Evolutionary conservation across 495 filamentous ascomycete species (phyloP), one percentile per base, ranked within the genome.

Genomic region (Aspergillus kassunensis): DNA sequence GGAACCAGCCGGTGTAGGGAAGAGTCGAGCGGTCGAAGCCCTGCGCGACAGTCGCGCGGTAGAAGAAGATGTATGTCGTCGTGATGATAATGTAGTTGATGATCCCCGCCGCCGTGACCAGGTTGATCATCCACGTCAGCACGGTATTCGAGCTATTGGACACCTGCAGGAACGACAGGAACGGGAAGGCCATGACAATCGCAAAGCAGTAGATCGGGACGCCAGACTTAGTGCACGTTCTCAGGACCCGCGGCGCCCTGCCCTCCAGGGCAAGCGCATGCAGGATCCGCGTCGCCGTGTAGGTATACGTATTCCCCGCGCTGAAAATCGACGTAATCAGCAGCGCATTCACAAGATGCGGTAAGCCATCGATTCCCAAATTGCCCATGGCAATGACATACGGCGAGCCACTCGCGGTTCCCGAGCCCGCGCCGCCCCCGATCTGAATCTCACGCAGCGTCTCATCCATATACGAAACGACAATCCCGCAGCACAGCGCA

Each of bases 271-370:
- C 79, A 23, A 86, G 70, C 11, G 79, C 78, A 31, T 82, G 68
- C 13, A 87, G 69, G 23, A 85, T 78, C 27, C 83, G 82, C 55
- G 76, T 80, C 36, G 80, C 80, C 3, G 83, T 88, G 70, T 88
- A 92, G 44, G 89, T 76, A 72, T 86, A 88, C 4, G 85, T 83
- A 63, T 92, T 92, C 45, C 81, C 87, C 4, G 82, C 79, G 4
- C 82, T 86, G 30, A 81, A 72, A 2, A 83, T 84, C 2, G 83
- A 81, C 18, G 77, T 88, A 36, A 89, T 66, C 23, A 89, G 76
- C 13, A 86, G 80, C 10, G 80, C 87, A 67, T 91, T 92, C 70
- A 92, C 85, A 46, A 90, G 80, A 46, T 80, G 76, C 8, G 83
- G 85, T 5, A 91, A 75, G 35, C 76, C 77, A 21, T 72, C 70